phyloP scores from a whole-genome alignment of 805 yeast species.

The Wickerhamomyces ciferrii region DNA sequence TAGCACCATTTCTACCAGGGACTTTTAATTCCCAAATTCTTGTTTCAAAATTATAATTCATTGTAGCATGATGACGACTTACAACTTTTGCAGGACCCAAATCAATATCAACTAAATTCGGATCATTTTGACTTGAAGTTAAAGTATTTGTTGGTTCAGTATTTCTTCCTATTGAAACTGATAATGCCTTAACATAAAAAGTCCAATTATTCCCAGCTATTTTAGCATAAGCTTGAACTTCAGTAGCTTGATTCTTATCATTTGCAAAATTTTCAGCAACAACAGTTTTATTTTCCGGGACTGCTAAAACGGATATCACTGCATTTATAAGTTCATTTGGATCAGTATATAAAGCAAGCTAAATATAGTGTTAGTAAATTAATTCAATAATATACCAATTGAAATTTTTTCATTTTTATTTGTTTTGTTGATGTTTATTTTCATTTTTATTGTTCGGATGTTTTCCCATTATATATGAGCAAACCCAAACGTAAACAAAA shows the following conservation, averaged over 20 bases:
- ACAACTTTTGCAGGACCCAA: conserved; percentile 98
- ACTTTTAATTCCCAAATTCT: conserved; percentile 86
- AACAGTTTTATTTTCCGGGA: conserved; percentile 71
- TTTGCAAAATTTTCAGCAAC: conserved; percentile 74
- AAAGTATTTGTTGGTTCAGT: conserved; percentile 32
- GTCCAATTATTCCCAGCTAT: conserved; percentile 95
- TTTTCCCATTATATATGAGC: neutral
- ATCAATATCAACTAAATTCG: conserved; percentile 63
- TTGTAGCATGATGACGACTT: conserved; percentile 82
- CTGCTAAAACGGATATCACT: conserved; percentile 62
- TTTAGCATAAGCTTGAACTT: conserved; percentile 97
- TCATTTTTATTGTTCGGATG: neutral
- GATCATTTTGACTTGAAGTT: conserved; percentile 7
- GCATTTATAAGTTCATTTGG: conserved; percentile 65
- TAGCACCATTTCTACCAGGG: conserved; percentile 88
- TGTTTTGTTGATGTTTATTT: neutral
- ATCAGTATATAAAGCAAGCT: conserved; percentile 42
- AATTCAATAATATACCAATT: neutral
- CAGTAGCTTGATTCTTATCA: conserved; percentile 54
- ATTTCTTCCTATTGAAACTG: conserved; percentile 81
- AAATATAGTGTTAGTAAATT: conserved; percentile 10
- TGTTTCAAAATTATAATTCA: conserved; percentile 66
- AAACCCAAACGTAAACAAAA: neutral
- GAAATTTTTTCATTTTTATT: neutral
- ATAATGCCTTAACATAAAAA: conserved; percentile 76